Evolutionary conservation across 106 monocot species (phyloP), one percentile per base, ranked within the genome.

Genomic region (Acanthochlamys bracteata): DNA sequence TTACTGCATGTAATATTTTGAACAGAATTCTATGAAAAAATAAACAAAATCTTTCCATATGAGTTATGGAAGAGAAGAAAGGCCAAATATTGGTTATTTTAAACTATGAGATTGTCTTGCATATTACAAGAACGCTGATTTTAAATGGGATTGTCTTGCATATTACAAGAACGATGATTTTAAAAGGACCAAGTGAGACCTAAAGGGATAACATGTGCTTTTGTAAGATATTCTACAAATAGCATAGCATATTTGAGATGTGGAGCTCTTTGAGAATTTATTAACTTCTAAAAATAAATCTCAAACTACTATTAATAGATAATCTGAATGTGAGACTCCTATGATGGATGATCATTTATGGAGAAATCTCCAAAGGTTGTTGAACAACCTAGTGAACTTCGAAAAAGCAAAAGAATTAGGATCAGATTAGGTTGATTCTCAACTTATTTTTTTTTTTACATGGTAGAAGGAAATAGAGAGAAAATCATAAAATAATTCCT

Each of bases 61-160:
- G 52, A 66, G n/a, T 11, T 25, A 8, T 66, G 65, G 65, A 26
- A 11, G 4, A 16, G 51, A 27, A 25, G 65, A 47, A 66, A 66
- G n/a, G 53, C 65, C 26, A 2, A 66, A 24, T 52, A 19, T 66
- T 17, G 43, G 26, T 15, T 52, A 66, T 22, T 20, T 66, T 10
- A 23, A 66, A 47, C 17, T 66, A 26, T 66, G 52, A 52, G 52
- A 26, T 24, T 66, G 52, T 26, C 4, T 6, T 7, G 65, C 3
- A 0, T 21, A 66, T 2, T 43, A 7, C 26, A 66, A 26, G 15
- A 4, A 51, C 7, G 23, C n/a, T 47, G 25, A 52, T 52, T 26
- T 52, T 23, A 43, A 25, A 6, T 7, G 47, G n/a, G n/a, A n/a
- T n/a, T n/a, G n/a, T n/a, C n/a, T n/a, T n/a, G n/a, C n/a, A n/a